phyloP scores from a whole-genome alignment of 2,329 filamentous ascomycete species.

The Pestalotiopsis sp. region DNA sequence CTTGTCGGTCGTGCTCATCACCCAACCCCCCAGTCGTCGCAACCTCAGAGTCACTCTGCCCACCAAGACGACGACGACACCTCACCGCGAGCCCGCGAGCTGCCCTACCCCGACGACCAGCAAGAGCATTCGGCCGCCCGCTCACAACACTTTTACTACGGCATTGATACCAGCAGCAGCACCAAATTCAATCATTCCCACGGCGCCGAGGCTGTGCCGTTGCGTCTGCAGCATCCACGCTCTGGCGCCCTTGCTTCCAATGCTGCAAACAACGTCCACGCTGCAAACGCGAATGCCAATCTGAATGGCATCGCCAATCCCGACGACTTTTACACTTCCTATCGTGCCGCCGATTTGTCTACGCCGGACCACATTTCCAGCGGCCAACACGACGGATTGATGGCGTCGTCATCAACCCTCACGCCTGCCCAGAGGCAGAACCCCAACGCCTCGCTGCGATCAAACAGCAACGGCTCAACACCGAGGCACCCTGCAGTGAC shows the following conservation, averaged over 20 bases:
- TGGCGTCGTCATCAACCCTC: conserved; percentile 27
- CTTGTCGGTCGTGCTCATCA: conserved; percentile 34
- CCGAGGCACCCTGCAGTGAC: conserved; percentile 47
- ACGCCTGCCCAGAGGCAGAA: conserved; percentile 41
- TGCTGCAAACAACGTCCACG: conserved; percentile 40
- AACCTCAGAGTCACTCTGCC: conserved; percentile 21
- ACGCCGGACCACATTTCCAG: conserved; percentile 22
- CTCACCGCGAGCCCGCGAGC: conserved; percentile 9
- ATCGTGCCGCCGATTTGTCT: conserved; percentile 33
- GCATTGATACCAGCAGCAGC: conserved; percentile 10
- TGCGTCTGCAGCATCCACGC: conserved; percentile 11
- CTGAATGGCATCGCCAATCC: conserved; percentile 48
- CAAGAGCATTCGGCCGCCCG: neutral
- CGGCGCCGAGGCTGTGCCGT: conserved; percentile 16
- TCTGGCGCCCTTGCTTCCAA: conserved; percentile 31
- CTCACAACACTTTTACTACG: neutral
- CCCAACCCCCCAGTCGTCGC: conserved; percentile 31
- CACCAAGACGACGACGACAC: conserved; percentile 21
- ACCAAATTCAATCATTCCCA: conserved; percentile 26
- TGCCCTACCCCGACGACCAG: conserved; percentile 20
- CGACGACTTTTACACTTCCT: conserved; percentile 59
- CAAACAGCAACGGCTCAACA: conserved; percentile 53
- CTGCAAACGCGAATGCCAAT: conserved; percentile 40
- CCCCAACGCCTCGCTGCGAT: conserved; percentile 43
- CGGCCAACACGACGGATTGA: conserved; percentile 30